phyloP scores from a whole-genome alignment of 2,329 filamentous ascomycete species.

The Colletotrichum sansevieriae region DNA sequence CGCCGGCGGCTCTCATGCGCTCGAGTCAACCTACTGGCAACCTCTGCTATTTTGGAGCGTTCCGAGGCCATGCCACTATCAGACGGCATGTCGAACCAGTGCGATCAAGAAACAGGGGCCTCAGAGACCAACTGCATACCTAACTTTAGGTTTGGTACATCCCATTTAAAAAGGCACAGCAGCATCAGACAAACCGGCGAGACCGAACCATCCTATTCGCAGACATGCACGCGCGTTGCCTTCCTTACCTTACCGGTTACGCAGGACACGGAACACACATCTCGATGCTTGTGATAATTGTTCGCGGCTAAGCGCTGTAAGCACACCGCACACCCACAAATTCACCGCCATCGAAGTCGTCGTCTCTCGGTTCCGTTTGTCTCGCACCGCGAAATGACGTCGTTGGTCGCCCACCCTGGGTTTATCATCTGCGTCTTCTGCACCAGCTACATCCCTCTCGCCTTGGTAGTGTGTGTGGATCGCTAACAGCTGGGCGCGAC shows the following conservation, averaged over 20 bases:
- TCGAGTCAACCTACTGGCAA: slow-evolving; percentile 30
- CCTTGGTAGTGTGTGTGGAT: slow-evolving; percentile 39
- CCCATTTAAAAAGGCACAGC: not conserved
- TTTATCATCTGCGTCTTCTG: slow-evolving; percentile 29
- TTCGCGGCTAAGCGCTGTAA: slow-evolving; percentile 3
- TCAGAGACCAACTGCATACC: not conserved
- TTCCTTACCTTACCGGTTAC: slow-evolving; percentile 1
- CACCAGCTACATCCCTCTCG: slow-evolving; percentile 12
- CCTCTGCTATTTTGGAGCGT: slow-evolving; percentile 25
- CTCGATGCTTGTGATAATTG: slow-evolving; percentile 10
- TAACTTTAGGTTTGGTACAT: too few relatives aligned
- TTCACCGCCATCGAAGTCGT: slow-evolving; percentile 1
- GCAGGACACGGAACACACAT: not conserved
- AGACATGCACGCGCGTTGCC: not conserved
- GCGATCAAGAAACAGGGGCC: not conserved
- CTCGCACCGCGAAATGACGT: slow-evolving; percentile 35
- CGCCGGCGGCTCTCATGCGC: slow-evolving; percentile 30
- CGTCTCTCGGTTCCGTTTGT: not conserved
- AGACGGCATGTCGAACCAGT: slow-evolving; percentile 28
- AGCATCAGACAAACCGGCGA: slow-evolving; percentile 21
- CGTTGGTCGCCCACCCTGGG: slow-evolving; percentile 18
- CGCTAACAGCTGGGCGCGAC: slow-evolving; percentile 19
- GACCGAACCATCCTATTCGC: not conserved
- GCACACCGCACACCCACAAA: slow-evolving; percentile 9
- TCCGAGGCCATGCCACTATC: slow-evolving; percentile 16